Evolutionary conservation across 257 asterid species (phyloP).

Genomic region (Leptodermis oblonga): DNA sequence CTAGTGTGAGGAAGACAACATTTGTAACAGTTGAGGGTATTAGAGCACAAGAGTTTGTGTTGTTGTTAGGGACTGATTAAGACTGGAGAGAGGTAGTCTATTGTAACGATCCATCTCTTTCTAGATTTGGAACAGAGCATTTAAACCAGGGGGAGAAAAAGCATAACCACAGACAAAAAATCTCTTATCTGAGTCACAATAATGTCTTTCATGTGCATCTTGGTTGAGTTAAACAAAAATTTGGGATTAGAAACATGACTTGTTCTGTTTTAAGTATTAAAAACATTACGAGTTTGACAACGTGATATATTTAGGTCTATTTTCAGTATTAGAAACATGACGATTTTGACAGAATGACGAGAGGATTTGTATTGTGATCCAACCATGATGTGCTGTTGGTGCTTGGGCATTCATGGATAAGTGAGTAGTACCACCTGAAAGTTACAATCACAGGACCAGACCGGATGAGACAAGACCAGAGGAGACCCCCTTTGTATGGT

Average conservation of each 20-base stretch:
- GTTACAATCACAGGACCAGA: background rate
- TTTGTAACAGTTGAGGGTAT: background rate
- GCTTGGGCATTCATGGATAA: slow-evolving; percentile 1
- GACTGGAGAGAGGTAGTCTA: slow-evolving; percentile 12
- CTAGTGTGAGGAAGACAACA: background rate
- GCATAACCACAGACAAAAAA: slow-evolving; percentile 10
- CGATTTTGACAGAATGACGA: too few relatives aligned
- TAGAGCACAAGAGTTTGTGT: slow-evolving; percentile 3
- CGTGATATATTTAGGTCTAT: too few relatives aligned
- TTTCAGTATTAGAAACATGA: too few relatives aligned
- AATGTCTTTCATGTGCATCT: slow-evolving; percentile 10
- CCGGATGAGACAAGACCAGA: too few relatives aligned
- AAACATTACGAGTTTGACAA: too few relatives aligned
- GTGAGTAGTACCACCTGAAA: too few relatives aligned
- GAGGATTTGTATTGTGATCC: background rate
- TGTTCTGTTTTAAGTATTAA: too few relatives aligned
- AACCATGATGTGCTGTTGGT: background rate
- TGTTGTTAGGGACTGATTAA: slow-evolving; percentile 4
- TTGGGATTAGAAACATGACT: background rate
- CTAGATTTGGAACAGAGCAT: slow-evolving; percentile 6
- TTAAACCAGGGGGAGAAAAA: slow-evolving; percentile 4
- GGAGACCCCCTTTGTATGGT: background rate
- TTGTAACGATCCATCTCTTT: slow-evolving; percentile 8
- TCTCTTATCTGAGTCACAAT: background rate
- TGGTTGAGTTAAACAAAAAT: background rate